phyloP scores from a whole-genome alignment of 768 basidiomycete species.

The Imleria badia region DNA sequence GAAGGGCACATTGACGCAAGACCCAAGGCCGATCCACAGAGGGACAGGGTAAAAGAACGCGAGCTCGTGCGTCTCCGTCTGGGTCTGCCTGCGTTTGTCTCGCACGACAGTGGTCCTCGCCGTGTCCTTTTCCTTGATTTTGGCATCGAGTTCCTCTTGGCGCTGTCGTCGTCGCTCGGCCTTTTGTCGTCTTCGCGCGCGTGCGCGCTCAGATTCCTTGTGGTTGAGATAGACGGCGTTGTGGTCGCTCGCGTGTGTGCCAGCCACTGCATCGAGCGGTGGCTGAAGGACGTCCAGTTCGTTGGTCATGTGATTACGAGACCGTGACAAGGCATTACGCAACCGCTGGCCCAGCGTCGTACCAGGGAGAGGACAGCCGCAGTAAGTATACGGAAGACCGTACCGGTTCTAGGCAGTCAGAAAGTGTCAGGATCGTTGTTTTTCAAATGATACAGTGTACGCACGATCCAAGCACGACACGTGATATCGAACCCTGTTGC shows the following conservation, averaged over 20 bases:
- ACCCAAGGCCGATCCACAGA: neutral
- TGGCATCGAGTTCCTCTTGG: neutral
- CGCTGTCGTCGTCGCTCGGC: constrained; percentile 5
- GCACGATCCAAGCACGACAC: constrained; percentile 47
- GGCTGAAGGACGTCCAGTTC: constrained; percentile 30
- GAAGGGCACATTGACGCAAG: neutral
- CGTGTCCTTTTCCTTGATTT: neutral
- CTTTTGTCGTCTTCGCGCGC: constrained; percentile 9
- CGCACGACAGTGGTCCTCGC: neutral
- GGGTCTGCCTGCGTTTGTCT: neutral
- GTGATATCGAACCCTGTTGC: constrained; percentile 49
- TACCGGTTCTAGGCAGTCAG: constrained; percentile 40
- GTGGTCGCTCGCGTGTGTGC: constrained; percentile 56
- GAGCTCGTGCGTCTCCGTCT: neutral
- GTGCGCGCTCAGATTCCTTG: constrained; percentile 1
- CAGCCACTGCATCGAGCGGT: constrained; percentile 35
- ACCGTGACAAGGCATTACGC: constrained; percentile 22
- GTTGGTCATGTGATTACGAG: neutral
- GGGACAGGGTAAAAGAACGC: constrained; percentile 16
- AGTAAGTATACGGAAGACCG: constrained; percentile 52
- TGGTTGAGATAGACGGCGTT: constrained; percentile 41
- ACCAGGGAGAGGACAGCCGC: constrained; percentile 54
- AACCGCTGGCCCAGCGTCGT: constrained; percentile 46
- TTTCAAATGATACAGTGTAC: neutral
- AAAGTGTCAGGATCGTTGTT: neutral